A percentile compares a stretch with the other conserved stretches of the same genome.
phyloP scores from a whole-genome alignment of 208 protist species.

The Wallacemonas sp. region DNA sequence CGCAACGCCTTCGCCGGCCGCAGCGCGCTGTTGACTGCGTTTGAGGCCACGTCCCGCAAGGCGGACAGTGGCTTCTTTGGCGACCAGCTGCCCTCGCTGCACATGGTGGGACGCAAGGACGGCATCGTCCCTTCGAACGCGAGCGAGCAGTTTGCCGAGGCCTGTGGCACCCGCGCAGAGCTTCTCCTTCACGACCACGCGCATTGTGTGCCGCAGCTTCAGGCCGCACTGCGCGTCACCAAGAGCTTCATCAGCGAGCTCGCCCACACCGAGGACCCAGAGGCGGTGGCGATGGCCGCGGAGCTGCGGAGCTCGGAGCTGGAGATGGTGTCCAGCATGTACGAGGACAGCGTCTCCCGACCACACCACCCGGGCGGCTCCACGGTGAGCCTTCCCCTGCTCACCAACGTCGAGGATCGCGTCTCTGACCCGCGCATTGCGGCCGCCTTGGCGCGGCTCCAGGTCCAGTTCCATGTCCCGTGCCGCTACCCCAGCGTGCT shows the following conservation, averaged over 20 bases:
- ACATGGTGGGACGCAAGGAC: slow-evolving; percentile 81
- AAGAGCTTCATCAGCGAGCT: slow-evolving; percentile 38
- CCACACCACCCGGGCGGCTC: slow-evolving; percentile 21
- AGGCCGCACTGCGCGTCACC: slow-evolving; percentile 40
- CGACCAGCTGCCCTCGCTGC: slow-evolving; percentile 54
- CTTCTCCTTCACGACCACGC: slow-evolving; percentile 79
- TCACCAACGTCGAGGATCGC: slow-evolving; percentile 31
- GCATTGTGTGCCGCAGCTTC: slow-evolving; percentile 75
- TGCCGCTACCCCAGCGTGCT: slow-evolving; percentile 51
- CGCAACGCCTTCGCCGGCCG: slow-evolving; percentile 37
- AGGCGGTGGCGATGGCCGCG: slow-evolving; percentile 18
- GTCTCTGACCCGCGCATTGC: slow-evolving; percentile 15
- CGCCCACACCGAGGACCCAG: neutral
- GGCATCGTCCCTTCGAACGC: slow-evolving; percentile 63
- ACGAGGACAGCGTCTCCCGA: slow-evolving; percentile 50
- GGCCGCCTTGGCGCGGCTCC: slow-evolving; percentile 34
- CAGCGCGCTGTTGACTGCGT: slow-evolving; percentile 8
- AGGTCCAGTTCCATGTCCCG: slow-evolving; percentile 50
- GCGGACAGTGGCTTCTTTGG: slow-evolving; percentile 35
- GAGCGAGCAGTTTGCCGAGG: slow-evolving; percentile 57
- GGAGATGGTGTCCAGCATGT: slow-evolving; percentile 78
- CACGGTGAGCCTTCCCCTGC: slow-evolving; percentile 50
- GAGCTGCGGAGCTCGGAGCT: slow-evolving; percentile 62
- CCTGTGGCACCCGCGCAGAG: slow-evolving; percentile 44
- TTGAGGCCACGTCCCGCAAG: neutral